Evolutionary conservation across 257 asterid genomes (phyloP).

Genomic region (Solanum etuberosum): DNA sequence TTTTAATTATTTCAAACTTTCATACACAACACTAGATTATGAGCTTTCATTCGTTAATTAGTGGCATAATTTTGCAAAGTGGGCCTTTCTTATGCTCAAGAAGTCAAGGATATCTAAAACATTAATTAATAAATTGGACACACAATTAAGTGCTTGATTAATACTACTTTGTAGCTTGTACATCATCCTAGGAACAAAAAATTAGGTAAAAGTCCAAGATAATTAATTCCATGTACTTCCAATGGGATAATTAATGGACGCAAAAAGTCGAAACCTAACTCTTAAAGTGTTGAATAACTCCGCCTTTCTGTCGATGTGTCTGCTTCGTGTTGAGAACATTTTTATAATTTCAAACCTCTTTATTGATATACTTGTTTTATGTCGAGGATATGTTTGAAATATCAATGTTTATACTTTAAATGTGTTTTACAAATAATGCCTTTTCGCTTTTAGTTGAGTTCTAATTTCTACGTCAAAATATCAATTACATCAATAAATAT

Average conservation of each 20-base stretch:
- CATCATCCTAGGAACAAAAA: neutral
- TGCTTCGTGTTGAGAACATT: neutral
- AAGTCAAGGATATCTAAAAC: neutral
- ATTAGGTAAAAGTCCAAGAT: neutral
- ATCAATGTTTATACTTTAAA: too few species aligned
- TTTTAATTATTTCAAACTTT: too few species aligned
- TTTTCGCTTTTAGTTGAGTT: too few species aligned
- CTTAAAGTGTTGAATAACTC: neutral
- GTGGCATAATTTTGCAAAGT: neutral
- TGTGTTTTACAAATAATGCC: too few species aligned
- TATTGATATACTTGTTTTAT: too few species aligned
- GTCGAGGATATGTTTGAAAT: too few species aligned
- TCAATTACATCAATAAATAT: too few species aligned
- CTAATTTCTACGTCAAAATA: too few species aligned
- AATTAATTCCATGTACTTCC: neutral
- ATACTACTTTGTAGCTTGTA: neutral
- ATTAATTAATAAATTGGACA: neutral
- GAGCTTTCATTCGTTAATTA: neutral
- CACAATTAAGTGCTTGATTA: neutral
- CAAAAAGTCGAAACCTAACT: neutral
- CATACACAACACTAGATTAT: neutral
- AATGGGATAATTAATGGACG: neutral
- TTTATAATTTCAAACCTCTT: too few species aligned
- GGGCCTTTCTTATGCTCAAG: neutral
- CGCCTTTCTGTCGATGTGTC: too few species aligned